These are phyloP conservation scores for Ustulina deusta DNA, from an alignment of 2,329 filamentous ascomycete species.

Conservation along the genomic window DNA sequence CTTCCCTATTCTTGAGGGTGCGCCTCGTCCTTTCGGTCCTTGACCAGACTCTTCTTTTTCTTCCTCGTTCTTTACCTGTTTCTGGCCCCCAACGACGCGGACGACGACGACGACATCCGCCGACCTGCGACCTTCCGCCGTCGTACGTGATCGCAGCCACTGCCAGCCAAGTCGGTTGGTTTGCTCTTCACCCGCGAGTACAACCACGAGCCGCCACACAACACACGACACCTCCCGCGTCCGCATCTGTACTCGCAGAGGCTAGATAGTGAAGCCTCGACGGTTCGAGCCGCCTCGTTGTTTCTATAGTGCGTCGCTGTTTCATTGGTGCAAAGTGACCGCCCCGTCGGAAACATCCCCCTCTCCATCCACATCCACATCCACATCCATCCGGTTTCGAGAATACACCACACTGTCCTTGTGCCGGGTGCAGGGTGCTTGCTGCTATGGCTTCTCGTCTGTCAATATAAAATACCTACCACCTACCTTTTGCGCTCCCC, in stretches of 20 bases:
- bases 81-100: not conserved
- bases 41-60: not conserved
- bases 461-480: not conserved
- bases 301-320: slow-evolving; percentile 5
- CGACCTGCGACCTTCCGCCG: not conserved
- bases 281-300: slow-evolving; percentile 15
- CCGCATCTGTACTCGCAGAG: not conserved
- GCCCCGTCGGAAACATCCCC: not conserved
- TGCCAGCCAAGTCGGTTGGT: not conserved
- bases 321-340: not conserved
- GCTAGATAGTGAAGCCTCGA: not conserved
- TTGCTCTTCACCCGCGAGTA: slow-evolving; percentile 14
- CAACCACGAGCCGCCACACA: not conserved
- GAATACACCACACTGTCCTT: not conserved
- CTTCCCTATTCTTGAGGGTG: not conserved
- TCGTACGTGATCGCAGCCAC: slow-evolving; percentile 10
- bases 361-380: not conserved
- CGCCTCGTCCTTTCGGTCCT: slow-evolving; percentile 18
- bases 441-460: not conserved
- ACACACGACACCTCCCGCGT: not conserved
- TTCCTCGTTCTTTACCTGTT: slow-evolving; percentile 10
- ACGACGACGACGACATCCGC: not conserved
- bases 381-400: slow-evolving; percentile 2
- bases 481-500: not conserved
- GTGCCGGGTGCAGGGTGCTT: not conserved